Evolutionary conservation across 371 early-diverging fungal genomes (phyloP), one percentile per base, ranked within the genome.

Genomic region (Lichtheimia hyalospora): DNA sequence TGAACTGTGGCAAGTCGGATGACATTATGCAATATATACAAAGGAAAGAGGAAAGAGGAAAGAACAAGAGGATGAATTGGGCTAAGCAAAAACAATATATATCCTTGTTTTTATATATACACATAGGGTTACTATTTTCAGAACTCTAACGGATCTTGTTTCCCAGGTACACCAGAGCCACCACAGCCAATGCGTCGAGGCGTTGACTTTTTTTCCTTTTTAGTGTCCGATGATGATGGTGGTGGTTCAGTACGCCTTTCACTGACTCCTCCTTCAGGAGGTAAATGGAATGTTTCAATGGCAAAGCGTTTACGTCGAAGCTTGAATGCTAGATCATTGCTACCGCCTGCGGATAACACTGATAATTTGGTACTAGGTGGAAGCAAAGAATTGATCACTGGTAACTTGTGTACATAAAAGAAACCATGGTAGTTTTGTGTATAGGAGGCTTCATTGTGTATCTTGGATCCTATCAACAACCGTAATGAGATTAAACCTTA

Each of bases 231-330:
- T 1, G 34, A 34, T 34, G 34, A 34, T n/a, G 59, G 16, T 8
- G 73, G 66, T 24, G 77, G 69, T 20, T 84, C 77, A 0, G 85
- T 83, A 25, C 89, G 81, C 28, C 91, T 73, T 48, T 89, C 89
- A 8, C 84, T 82, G 2, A 89, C 85, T 6, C 91, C 91, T 40
- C 92, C 92, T 65, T 96, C 96, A 5, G 96, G 95, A 14, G 97
- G 97, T 56, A 97, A 70, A 67, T 91, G 88, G 75, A 94, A 96
- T 0, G 94, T 89, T 63, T 96, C 96, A 27, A 97, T 92, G 2
- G 85, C 75, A 68, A 97, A 96, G 57, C 92, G 82, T 65, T 95
- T 96, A 49, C 96, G 79, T 41, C 95, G 74, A 27, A 92, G 86
- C 60, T 89, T 91, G 75, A 94, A 94, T 21, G 88, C 94, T 20